Evolutionary conservation across 1,139 yeast species (phyloP).

Genomic region (Pichia sp.): DNA sequence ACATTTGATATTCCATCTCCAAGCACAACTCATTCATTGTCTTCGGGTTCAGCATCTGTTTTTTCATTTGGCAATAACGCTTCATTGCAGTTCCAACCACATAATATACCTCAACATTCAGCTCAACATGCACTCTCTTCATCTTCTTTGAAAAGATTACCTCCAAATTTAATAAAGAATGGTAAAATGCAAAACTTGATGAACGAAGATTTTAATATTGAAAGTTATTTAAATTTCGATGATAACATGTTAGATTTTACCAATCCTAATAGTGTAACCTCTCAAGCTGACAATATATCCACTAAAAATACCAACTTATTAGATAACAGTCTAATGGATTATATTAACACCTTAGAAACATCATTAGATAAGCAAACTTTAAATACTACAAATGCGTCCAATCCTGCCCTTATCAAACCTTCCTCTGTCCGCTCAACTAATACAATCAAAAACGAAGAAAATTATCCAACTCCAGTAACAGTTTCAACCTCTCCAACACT

Average conservation of each 20-base stretch:
- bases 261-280: neutral
- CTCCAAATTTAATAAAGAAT: neutral
- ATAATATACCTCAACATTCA: neutral
- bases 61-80: constrained; percentile 16
- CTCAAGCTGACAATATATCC: constrained; percentile 1
- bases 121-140: constrained; percentile 3
- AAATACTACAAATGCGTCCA: neutral
- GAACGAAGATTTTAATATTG: constrained; percentile 26
- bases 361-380: constrained; percentile 23
- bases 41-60: constrained; percentile 26
- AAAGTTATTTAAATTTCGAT: constrained; percentile 27
- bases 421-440: neutral
- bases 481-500: constrained; percentile 17
- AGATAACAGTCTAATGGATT: constrained; percentile 23
- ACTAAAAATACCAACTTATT: neutral
- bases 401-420: too few species aligned
- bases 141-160: constrained; percentile 7
- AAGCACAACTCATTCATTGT: constrained; percentile 25
- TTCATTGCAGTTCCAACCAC: neutral
- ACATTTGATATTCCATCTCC: constrained; percentile 19
- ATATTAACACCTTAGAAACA: constrained; percentile 28
- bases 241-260: constrained; percentile 10
- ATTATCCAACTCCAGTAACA: constrained; percentile 14
- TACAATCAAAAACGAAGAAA: constrained; percentile 5
- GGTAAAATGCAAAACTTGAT: constrained; percentile 3